phyloP scores from a whole-genome alignment of 768 basidiomycete species.

The Pulveroboletus sp. region DNA sequence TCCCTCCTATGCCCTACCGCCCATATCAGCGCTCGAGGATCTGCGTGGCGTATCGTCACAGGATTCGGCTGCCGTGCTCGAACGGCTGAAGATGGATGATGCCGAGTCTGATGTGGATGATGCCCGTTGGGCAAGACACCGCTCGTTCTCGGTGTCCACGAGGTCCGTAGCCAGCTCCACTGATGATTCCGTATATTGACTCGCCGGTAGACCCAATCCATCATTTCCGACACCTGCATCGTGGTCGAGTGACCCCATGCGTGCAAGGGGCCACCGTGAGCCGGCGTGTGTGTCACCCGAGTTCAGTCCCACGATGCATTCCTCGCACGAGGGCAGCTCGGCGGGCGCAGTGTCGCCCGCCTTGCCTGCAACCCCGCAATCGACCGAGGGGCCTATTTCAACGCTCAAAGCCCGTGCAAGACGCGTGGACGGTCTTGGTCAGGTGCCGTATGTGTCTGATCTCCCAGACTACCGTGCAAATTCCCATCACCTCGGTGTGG shows the following conservation, averaged over 20 bases:
- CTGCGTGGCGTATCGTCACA: slow-evolving; percentile 45
- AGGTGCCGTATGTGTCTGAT: slow-evolving; percentile 8
- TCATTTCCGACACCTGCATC: slow-evolving; percentile 20
- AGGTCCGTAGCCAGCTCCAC: slow-evolving; percentile 18
- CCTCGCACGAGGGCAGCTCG: slow-evolving; percentile 41
- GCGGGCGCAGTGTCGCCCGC: slow-evolving; percentile 49
- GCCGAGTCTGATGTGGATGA: slow-evolving; percentile 19
- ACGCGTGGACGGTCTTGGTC: slow-evolving; percentile 9
- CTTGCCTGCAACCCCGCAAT: slow-evolving; percentile 49
- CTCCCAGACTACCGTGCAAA: slow-evolving; percentile 12
- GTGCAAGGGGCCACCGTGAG: slow-evolving; percentile 17
- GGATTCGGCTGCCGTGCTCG: slow-evolving; percentile 63
- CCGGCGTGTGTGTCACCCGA: slow-evolving; percentile 11
- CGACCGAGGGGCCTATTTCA: slow-evolving; percentile 24
- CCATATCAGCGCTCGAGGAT: slow-evolving; percentile 66
- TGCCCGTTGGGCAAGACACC: slow-evolving; percentile 37
- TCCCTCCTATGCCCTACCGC: slow-evolving; percentile 54
- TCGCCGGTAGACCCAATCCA: slow-evolving; percentile 11
- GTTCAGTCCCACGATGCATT: slow-evolving; percentile 27
- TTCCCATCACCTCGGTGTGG: slow-evolving; percentile 1
- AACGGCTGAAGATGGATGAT: slow-evolving; percentile 57
- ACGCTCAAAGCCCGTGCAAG: slow-evolving; percentile 14
- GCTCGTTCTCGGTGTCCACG: slow-evolving; percentile 40
- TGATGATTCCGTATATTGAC: not conserved
- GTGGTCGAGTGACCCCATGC: slow-evolving; percentile 22